Percentiles rank a stretch among this genome's conserved stretches.
These are phyloP conservation scores for Alternaria sp. DNA, from an alignment of 2,329 filamentous ascomycete species.

Conservation along the genomic window DNA sequence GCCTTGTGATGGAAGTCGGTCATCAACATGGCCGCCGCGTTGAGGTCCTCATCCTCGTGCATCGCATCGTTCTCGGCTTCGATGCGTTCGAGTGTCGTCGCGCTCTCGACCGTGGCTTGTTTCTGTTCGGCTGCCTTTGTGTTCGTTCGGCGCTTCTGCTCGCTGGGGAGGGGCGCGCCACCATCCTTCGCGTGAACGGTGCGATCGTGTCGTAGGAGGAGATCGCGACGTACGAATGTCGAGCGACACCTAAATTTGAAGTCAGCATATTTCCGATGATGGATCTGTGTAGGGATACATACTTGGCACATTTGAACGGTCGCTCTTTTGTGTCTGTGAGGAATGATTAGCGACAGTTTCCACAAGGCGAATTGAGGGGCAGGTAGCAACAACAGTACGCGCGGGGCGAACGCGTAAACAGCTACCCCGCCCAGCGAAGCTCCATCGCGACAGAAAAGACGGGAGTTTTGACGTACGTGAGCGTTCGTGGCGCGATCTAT, in stretches of 20 bases:
- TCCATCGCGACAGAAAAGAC: conserved; percentile 27
- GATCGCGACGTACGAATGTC: conserved; percentile 96
- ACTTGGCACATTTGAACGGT: conserved; percentile 81
- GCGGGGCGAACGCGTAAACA: conserved; percentile 43
- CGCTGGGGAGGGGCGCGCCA: conserved; percentile 89
- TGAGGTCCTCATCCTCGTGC: conserved; percentile 89
- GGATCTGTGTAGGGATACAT: too few relatives aligned
- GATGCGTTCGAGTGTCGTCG: conserved; percentile 88
- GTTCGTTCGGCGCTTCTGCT: conserved; percentile 83
- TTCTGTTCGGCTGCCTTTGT: conserved; percentile 68
- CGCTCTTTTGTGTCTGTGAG: conserved; percentile 99
- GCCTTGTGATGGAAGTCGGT: conserved; percentile 97
- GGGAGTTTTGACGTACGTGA: conserved; percentile 77
- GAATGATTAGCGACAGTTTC: too few relatives aligned
- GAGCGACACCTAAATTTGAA: conserved; percentile 85
- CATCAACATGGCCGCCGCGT: conserved; percentile 98
- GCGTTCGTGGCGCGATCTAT: conserved; percentile 94
- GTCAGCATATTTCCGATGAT: background rate
- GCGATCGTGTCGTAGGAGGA: conserved; percentile 94
- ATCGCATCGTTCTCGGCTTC: conserved; percentile 88
- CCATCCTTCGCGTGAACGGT: conserved; percentile 99
- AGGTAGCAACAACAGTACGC: conserved; percentile 40
- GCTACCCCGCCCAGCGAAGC: conserved; percentile 32
- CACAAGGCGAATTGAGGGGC: too few relatives aligned
- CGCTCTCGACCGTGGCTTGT: conserved; percentile 78